Base-by-base conservation (phyloP, 2,329 filamentous ascomycete species). In the Didymella pomorum region DNA sequence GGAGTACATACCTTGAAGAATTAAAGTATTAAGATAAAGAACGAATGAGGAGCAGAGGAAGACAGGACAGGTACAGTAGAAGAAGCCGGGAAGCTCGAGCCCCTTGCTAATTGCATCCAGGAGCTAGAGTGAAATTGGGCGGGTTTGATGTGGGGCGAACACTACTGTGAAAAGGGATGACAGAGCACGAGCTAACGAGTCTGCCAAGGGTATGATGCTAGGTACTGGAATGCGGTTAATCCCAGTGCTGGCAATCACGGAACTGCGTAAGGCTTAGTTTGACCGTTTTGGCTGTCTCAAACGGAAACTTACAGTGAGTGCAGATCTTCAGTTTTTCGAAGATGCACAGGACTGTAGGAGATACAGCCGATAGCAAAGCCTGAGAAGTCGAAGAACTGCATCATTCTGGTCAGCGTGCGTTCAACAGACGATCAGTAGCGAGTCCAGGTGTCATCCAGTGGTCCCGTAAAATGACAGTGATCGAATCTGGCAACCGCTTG, bases 111-210 rank as follows among this genome's bases (percentile, higher is more conserved):
- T 79, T 74, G 78, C 79, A 80, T 79, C 71, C 76, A 78, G 74
- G 71, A 72, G 64, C 71, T 67, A 71, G 74, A 68, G 68, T 66
- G 71, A 71, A 72, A 73, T 75, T 75, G 69, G 70, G 69, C 65
- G 70, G 63, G 69, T 62, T 69, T 72, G 68, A 72, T 70, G 71
- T 71, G 66, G 71, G 71, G 70, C 70, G 69, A 70, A 68, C 61
- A 65, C 67, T 62, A 62, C 67, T 56, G 61, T 59, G 63, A 63
- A 68, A 75, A 75, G 74, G 73, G 72, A 71, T 70, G 75, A 80
- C 77, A 82, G 79, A 83, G 76, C 79, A 80, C 81, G 81, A 83
- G 76, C 79, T 81, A 83, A 83, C 81, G 81, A 79, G 79, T 83
- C 81, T 80, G 74, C 80, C 67, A 71, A 71, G 63, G 71, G 72